Percentiles rank a stretch among this genome's conserved stretches.
Evolutionary conservation across 2,329 filamentous ascomycete genomes (phyloP).

Genomic region (Cytospora chrysosperma): DNA sequence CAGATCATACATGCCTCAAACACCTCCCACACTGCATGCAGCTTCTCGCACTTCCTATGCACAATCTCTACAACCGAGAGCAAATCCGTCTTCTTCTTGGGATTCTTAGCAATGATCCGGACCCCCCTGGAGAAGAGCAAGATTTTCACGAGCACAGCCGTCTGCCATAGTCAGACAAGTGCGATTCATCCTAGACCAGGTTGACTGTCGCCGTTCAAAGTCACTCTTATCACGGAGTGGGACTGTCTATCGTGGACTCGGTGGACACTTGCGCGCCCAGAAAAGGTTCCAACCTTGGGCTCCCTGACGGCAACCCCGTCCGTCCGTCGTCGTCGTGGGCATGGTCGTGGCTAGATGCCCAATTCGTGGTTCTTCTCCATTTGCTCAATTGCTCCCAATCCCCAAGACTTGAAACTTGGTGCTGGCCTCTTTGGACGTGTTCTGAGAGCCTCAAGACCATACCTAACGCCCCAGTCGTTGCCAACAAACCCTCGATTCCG

Average conservation of each 20-base stretch:
- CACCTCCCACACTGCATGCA: constrained; percentile 8
- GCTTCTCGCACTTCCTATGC: not conserved
- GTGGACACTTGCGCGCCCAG: constrained; percentile 9
- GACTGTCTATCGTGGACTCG: constrained; percentile 1
- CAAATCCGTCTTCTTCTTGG: not conserved
- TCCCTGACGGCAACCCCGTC: constrained; percentile 17
- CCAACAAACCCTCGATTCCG: not conserved
- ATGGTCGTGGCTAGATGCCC: not conserved
- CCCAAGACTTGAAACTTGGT: not conserved
- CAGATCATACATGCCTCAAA: not conserved
- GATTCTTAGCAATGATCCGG: not conserved
- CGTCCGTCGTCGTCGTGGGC: constrained; percentile 1
- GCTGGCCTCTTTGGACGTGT: constrained; percentile 2
- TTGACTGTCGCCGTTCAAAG: constrained; percentile 15
- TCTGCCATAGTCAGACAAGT: not conserved
- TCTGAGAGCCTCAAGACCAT: not conserved
- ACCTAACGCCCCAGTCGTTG: not conserved
- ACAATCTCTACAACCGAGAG: not conserved
- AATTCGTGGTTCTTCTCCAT: constrained; percentile 17
- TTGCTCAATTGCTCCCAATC: not conserved
- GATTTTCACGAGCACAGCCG: not conserved
- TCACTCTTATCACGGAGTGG: constrained; percentile 6
- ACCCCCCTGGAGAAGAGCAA: not conserved
- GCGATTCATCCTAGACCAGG: constrained; percentile 13
- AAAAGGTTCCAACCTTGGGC: constrained; percentile 15